Evolutionary conservation across 2,329 filamentous ascomycete genomes (phyloP), one percentile per base, ranked within the genome.

Genomic region (Diaporthe sp.): DNA sequence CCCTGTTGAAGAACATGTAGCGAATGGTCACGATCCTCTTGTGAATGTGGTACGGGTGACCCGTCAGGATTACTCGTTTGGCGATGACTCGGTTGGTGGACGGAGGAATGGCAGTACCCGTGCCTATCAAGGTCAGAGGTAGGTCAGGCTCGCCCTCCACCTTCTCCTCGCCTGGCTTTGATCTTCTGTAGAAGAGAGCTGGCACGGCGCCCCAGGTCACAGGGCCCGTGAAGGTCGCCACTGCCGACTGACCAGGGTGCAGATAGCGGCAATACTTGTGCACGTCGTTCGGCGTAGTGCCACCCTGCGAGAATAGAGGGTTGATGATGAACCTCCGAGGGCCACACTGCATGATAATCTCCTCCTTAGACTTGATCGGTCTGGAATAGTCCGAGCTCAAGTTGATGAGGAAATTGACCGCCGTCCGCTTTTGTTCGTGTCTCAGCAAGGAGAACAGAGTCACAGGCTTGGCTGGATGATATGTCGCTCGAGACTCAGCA

Each of bases 1-100:
- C 95, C 67, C 94, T 89, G 87, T 96, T 97, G 92, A 99, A 99
- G 90, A 99, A 99, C 97, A 99, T 99, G 90, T 99, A 99, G 42
- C 97, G 93, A 63, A 99, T 93, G 0, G 97, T 99, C 76, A 99
- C 97, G 34, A 99, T 89, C 85, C 94, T 95, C 90, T 98, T 98
- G 91, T 99, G 95, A 84, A 99, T 99, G 87, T 99, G 98, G 90
- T 95, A 98, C 0, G 97, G 97, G 83, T 99, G 96, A 22, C 97
- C 97, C 0, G 97, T 98, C 75, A 99, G 89, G 78, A 98, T 94
- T 80, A 98, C 92, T 71, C 97, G 93, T 87, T 99, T 99, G 80
- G 96, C 96, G 76, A 99, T 92, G 74, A 99, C 93, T 53, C 97
- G 93, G 81, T 82, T 92, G 82, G 85, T 96, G 84, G 83, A 93